Base-by-base conservation (phyloP, 352 stramenopile species). In the Elongisporangium prolatum region DNA sequence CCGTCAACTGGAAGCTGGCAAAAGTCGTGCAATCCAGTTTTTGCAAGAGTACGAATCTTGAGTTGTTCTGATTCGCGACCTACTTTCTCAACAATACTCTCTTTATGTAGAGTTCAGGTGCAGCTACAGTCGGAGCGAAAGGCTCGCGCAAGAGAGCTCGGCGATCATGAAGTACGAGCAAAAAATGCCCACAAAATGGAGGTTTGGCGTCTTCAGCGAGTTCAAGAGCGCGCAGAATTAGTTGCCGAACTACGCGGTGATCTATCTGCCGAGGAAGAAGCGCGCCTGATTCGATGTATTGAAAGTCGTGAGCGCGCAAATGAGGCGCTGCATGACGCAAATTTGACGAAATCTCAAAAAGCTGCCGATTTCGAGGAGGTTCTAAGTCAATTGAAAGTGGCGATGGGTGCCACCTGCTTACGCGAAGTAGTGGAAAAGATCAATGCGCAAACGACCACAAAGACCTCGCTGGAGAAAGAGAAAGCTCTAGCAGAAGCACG, bases 171-270 rank as follows among this genome's bases (percentile, higher is more conserved):
- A 48, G 79, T 91, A n/a, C 83, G 82, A 21, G 83, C 84, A 1
- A 71, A 79, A 54, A 94, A 94, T 59, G 83, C 84, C 3, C 79
- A 94, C 49, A 86, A 86, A 48, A 94, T 94, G 83, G 84, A 94
- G 60, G 58, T 54, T 2, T 94, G 84, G 84, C 65, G 84, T 3
- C 59, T 91, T 4, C 78, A 90, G 55, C 76, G 84, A 3, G 77
- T 79, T 6, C 74, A 89, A 50, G 82, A 94, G 60, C 76, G 84
- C 8, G 74, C 80, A 6, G 84, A 92, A 54, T 86, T 94, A 65
- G 83, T 80, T 0, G 84, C 83, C 3, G 77, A 94, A 48, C 69
- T 94, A 34, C 71, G 84, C 52, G 84, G 84, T 13, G 84, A 93
- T 24, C 58, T 92, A 34, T 89, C 77, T 0, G 76, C 60, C 2